Evolutionary conservation across 1,139 yeast species (phyloP), one percentile per base, ranked within the genome.

Genomic region (Zygosaccharomyces pseudobailii): DNA sequence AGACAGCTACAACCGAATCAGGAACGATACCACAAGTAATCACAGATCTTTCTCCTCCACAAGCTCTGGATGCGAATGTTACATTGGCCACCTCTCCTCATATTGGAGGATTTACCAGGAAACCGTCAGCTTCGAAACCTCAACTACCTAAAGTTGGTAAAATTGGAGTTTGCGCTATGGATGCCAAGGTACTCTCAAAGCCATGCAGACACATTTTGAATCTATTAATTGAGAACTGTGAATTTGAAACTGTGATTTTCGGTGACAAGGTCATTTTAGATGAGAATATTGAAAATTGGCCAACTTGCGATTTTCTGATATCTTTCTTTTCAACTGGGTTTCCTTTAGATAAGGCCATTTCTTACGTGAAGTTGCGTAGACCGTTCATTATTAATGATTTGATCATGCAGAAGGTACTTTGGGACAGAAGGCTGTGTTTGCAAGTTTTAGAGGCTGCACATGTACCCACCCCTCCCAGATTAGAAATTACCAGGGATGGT

Each of bases 131-230:
- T 8, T 27, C 55, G 0, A 69, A 63, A 43, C 79, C 82, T 2
- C 74, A 76, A 51, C 62, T 82, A 43, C 90, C 92, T 2, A 83
- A 79, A 55, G 79, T 89, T 54, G 98, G 98, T 32, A 89, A 88
- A 58, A 88, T 94, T 58, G 99, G 99, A 40, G 96, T 94, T 1
- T 94, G 98, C 71, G 99, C 99, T 6, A 90, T 94, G 97, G 98
- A 94, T 67, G 84, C 92, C 47, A 94, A 94, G 67, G 98, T 90
- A 1, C 76, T 95, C 64, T 86, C 95, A 34, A 94, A 94, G 68
- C 98, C 99, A 2, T 92, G 97, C 65, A 75, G 97, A 52, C 87
- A 86, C 53, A 94, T 94, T 53, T 73, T 94, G 58, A 90, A 87
- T 66, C 73, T 96, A 44, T 72, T 94, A 61, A 87, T 90, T 53